Percentiles rank a stretch among this genome's conserved stretches.
phyloP scores from a whole-genome alignment of 2,329 filamentous ascomycete species.

The Beauveria brongniartii region DNA sequence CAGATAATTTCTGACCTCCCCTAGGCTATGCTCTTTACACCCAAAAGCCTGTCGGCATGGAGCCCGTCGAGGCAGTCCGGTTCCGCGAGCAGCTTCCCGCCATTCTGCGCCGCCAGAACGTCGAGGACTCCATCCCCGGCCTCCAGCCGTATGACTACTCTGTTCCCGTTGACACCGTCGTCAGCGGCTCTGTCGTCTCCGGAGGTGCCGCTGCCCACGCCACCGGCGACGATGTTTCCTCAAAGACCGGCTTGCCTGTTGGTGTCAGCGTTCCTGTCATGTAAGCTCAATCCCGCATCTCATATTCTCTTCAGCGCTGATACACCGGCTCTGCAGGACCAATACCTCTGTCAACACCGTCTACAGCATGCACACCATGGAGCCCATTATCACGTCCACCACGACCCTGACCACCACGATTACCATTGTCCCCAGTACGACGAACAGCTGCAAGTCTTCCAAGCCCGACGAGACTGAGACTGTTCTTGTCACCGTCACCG shows the following conservation, averaged over 20 bases:
- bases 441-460: not conserved
- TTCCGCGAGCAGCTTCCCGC: conserved; percentile 3
- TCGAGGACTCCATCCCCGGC: not conserved
- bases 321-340: conserved; percentile 19
- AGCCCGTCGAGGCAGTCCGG: not conserved
- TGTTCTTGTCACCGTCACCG: conserved; percentile 19
- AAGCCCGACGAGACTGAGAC: not conserved
- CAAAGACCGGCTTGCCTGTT: not conserved
- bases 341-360: conserved; percentile 26
- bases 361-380: conserved; percentile 21
- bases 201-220: not conserved
- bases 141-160: conserved; percentile 10
- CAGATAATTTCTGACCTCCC: not conserved
- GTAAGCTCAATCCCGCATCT: conserved; percentile 19
- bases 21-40: not conserved
- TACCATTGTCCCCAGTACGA: conserved; percentile 9
- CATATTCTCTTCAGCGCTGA: not conserved
- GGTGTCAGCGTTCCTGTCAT: conserved; percentile 25
- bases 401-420: conserved; percentile 15
- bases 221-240: not conserved
- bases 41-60: not conserved
- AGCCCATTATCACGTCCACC: conserved; percentile 15
- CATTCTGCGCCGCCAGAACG: conserved; percentile 2
- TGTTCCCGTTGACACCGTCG: not conserved
- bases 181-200: not conserved